Conservation (phyloP, 129 eudicot species). For the Flaveria bidentis region DNA sequence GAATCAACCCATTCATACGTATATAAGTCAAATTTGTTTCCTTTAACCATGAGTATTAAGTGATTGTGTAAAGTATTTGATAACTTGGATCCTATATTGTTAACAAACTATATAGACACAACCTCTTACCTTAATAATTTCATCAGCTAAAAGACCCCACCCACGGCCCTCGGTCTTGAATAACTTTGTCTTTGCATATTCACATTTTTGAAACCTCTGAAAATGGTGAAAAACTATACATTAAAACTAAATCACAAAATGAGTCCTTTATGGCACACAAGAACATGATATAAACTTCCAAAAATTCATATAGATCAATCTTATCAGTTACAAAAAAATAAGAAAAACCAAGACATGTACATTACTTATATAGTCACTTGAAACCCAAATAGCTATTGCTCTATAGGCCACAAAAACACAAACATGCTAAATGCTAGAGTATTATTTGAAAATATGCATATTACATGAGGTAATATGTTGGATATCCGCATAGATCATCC, state of each 20-base stretch:
- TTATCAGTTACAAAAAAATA: background rate
- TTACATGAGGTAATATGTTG: too few relatives aligned
- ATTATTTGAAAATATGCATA: background rate
- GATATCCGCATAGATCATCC: background rate
- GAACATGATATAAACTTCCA: background rate
- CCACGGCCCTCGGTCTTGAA: conserved; percentile 91
- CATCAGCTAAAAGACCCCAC: conserved; percentile 92
- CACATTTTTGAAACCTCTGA: conserved; percentile 87
- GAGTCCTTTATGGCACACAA: conserved; percentile 10
- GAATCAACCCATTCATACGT: background rate
- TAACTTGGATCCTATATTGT: conserved; percentile 22
- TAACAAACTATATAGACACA: background rate
- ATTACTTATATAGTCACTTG: background rate
- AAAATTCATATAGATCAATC: conserved; percentile 1
- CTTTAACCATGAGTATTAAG: conserved; percentile 10
- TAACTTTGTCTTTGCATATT: conserved; percentile 77
- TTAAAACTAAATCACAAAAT: conserved; percentile 1
- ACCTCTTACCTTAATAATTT: conserved; percentile 61
- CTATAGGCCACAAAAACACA: background rate
- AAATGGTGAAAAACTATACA: conserved; percentile 21
- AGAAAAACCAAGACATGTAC: background rate
- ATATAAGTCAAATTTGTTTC: background rate
- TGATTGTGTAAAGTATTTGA: conserved; percentile 2
- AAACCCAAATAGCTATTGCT: background rate
- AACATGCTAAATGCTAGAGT: background rate